Evolutionary conservation across 495 filamentous ascomycete species (phyloP).

Genomic region (Bacidia rubella): DNA sequence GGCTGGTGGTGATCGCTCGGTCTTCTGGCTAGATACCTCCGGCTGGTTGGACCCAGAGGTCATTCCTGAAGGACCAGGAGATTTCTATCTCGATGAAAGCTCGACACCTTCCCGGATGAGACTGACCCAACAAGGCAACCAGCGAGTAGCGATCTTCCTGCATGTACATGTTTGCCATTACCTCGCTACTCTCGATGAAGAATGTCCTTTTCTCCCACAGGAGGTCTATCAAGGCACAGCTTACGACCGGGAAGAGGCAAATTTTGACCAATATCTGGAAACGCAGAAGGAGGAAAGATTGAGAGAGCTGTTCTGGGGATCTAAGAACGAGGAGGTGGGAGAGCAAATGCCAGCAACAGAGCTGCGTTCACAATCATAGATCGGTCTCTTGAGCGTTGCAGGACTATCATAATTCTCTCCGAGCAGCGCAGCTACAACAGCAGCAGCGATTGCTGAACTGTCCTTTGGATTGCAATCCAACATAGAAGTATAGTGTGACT

Average conservation of each 20-base stretch:
- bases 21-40: constrained; percentile 34
- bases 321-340: constrained; percentile 1
- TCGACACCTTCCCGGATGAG: constrained; percentile 17
- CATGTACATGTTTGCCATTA: constrained; percentile 29
- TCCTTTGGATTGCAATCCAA: too few relatives aligned
- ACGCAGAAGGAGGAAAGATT: constrained; percentile 24
- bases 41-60: constrained; percentile 24
- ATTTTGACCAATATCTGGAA: constrained; percentile 23
- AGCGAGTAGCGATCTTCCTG: constrained; percentile 27
- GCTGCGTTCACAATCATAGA: neutral
- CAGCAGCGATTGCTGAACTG: too few relatives aligned
- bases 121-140: constrained; percentile 27
- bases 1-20: constrained; percentile 22
- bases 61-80: constrained; percentile 8
- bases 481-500: too few relatives aligned
- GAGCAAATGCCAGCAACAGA: neutral
- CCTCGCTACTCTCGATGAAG: constrained; percentile 23
- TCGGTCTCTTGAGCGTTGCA: too few relatives aligned
- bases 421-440: too few relatives aligned
- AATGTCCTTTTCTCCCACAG: constrained; percentile 26
- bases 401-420: too few relatives aligned
- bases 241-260: constrained; percentile 19
- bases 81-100: constrained; percentile 23
- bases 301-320: constrained; percentile 23
- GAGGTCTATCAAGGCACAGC: constrained; percentile 26